Conservation (phyloP, 352 stramenopile species). For the Peronospora destructor region DNA sequence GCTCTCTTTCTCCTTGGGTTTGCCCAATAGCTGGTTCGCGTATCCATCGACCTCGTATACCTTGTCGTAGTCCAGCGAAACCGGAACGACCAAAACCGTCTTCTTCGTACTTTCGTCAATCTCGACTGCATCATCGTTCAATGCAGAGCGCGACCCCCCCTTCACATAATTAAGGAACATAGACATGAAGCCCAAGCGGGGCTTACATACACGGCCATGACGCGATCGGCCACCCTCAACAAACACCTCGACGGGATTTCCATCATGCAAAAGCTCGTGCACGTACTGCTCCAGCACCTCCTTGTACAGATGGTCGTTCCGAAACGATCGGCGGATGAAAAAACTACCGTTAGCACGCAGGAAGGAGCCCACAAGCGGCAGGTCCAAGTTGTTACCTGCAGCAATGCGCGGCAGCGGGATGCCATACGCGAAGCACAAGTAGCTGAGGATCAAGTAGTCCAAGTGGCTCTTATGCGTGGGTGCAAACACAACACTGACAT, state of each 20-base stretch:
- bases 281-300: slow-evolving; percentile 83
- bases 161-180: slow-evolving; percentile 68
- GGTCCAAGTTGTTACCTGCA: slow-evolving; percentile 82
- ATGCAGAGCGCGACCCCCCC: slow-evolving; percentile 3
- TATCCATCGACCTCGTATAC: slow-evolving; percentile 86
- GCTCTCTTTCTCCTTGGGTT: slow-evolving; percentile 79
- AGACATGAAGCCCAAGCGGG: slow-evolving; percentile 59
- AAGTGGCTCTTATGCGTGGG: slow-evolving; percentile 87
- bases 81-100: slow-evolving; percentile 69
- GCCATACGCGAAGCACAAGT: slow-evolving; percentile 84
- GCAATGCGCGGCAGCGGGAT: slow-evolving; percentile 81
- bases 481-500: slow-evolving; percentile 75
- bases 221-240: slow-evolving; percentile 82
- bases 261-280: slow-evolving; percentile 69
- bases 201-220: slow-evolving; percentile 70
- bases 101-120: slow-evolving; percentile 27
- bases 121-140: slow-evolving; percentile 14
- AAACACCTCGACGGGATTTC: slow-evolving; percentile 85
- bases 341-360: slow-evolving; percentile 84
- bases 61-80: slow-evolving; percentile 87
- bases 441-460: slow-evolving; percentile 89
- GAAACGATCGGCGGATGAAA: slow-evolving; percentile 84
- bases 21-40: slow-evolving; percentile 78
- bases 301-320: slow-evolving; percentile 69
- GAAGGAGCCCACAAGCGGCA: slow-evolving; percentile 74